Evolutionary conservation across 2,329 filamentous ascomycete species (phyloP).

Genomic region (Verticillium nonalfalfae): DNA sequence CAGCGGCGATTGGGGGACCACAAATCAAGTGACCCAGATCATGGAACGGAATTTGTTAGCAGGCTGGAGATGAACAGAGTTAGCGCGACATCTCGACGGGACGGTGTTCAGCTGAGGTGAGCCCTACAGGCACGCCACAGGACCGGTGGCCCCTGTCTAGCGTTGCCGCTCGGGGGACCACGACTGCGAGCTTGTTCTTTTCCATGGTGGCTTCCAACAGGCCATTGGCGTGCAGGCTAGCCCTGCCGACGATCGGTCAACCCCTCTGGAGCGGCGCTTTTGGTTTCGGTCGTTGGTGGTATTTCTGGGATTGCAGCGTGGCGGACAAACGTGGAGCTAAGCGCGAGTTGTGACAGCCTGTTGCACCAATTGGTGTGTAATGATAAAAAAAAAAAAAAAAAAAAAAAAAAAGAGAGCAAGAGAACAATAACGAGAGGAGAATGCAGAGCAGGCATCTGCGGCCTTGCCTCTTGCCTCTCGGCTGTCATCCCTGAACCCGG

Average conservation of each 20-base stretch:
- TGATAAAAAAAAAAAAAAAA: neutral
- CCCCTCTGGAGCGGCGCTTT: neutral
- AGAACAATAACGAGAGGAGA: too few relatives aligned
- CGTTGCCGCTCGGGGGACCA: constrained; percentile 1
- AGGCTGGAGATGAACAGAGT: neutral
- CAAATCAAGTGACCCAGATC: neutral
- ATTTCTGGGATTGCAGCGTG: neutral
- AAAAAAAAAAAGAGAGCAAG: too few relatives aligned
- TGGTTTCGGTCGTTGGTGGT: neutral
- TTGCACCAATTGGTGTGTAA: neutral
- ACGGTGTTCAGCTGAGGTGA: constrained; percentile 32
- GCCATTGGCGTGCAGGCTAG: constrained; percentile 18
- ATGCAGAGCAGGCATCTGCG: neutral
- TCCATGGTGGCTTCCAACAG: constrained; percentile 13
- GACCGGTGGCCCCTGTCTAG: constrained; percentile 14
- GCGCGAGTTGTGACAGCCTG: neutral
- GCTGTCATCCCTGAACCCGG: neutral
- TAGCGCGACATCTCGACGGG: constrained; percentile 6
- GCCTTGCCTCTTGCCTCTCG: neutral
- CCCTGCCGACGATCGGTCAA: constrained; percentile 11
- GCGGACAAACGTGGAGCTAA: neutral
- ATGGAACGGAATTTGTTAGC: constrained; percentile 20
- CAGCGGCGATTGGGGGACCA: neutral
- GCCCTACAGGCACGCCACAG: constrained; percentile 18
- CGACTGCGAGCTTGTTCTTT: constrained; percentile 19